Evolutionary conservation across 768 basidiomycete species (phyloP).

Genomic region (Paxillus rubicundulus): DNA sequence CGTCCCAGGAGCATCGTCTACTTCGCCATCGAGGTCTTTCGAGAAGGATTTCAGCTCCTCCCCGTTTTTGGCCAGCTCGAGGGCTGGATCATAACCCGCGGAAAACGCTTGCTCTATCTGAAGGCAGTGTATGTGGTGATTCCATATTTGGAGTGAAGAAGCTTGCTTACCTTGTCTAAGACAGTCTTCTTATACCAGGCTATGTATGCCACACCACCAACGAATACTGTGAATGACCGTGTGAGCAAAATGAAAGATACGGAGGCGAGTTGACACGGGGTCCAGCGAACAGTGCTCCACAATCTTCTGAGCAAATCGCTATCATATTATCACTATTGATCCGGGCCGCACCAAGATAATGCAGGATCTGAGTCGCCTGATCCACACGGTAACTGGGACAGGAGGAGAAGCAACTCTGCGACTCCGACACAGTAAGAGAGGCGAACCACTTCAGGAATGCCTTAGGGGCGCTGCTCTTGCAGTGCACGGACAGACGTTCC

Average conservation of each 20-base stretch:
- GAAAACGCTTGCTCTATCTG: conserved; percentile 79
- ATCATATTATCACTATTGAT: conserved; percentile 15
- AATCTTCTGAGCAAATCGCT: not conserved
- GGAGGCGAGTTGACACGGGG: not conserved
- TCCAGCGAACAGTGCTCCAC: conserved; percentile 1
- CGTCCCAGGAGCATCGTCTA: conserved; percentile 46
- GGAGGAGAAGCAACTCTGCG: conserved; percentile 23
- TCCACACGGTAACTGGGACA: conserved; percentile 8
- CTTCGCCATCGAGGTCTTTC: conserved; percentile 32
- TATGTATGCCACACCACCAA: conserved; percentile 70
- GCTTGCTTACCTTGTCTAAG: conserved; percentile 60
- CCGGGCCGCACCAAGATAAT: conserved; percentile 1
- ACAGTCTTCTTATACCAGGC: conserved; percentile 84
- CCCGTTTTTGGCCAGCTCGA: conserved; percentile 61
- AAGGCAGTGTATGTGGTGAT: conserved; percentile 8
- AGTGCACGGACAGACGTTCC: conserved; percentile 15
- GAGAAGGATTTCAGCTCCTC: conserved; percentile 26
- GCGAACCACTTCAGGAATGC: conserved; percentile 9
- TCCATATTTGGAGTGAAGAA: conserved; percentile 12
- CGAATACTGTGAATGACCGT: conserved; percentile 46
- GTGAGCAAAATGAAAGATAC: not conserved
- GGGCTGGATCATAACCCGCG: conserved; percentile 78
- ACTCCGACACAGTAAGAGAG: conserved; percentile 15
- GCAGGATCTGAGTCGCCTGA: conserved; percentile 5
- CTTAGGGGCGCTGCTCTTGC: conserved; percentile 1